Evolutionary conservation across 495 filamentous ascomycete species (phyloP).

Genomic region (Chaetomidium leptoderma): DNA sequence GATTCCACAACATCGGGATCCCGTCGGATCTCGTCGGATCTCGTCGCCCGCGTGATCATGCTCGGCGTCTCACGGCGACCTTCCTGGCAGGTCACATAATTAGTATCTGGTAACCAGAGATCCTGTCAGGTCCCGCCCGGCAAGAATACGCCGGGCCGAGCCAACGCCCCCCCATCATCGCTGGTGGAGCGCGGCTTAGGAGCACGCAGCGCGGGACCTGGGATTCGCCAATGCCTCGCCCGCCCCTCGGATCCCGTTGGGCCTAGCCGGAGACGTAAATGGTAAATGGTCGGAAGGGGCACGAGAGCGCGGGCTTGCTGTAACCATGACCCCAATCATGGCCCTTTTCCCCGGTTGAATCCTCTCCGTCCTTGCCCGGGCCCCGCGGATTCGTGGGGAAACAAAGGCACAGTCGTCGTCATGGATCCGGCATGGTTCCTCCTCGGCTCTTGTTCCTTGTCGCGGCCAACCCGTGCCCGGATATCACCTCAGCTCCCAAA

Average conservation of each 20-base stretch:
- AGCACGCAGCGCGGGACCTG: slow-evolving; percentile 13
- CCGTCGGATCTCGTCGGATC: too few relatives aligned
- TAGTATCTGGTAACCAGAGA: slow-evolving; percentile 1
- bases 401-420: slow-evolving; percentile 5
- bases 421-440: slow-evolving; percentile 1
- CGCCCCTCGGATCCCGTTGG: slow-evolving; percentile 2
- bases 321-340: slow-evolving; percentile 1
- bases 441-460: slow-evolving; percentile 3
- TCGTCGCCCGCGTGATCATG: slow-evolving; percentile 21
- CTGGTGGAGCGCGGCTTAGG: not conserved
- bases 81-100: slow-evolving; percentile 6
- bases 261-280: not conserved
- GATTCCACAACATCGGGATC: not conserved
- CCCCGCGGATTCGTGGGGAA: slow-evolving; percentile 13
- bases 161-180: not conserved
- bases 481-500: not conserved
- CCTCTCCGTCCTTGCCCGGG: slow-evolving; percentile 6
- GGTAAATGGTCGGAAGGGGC: slow-evolving; percentile 14
- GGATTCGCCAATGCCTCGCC: slow-evolving; percentile 10
- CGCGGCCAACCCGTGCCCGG: slow-evolving; percentile 13
- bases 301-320: slow-evolving; percentile 5
- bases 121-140: slow-evolving; percentile 19
- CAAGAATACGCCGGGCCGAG: slow-evolving; percentile 16
- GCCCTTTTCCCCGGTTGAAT: not conserved
- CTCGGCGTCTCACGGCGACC: slow-evolving; percentile 8